Base-by-base conservation (phyloP, 2,329 filamentous ascomycete species). In the Epichloe aotearoae region DNA sequence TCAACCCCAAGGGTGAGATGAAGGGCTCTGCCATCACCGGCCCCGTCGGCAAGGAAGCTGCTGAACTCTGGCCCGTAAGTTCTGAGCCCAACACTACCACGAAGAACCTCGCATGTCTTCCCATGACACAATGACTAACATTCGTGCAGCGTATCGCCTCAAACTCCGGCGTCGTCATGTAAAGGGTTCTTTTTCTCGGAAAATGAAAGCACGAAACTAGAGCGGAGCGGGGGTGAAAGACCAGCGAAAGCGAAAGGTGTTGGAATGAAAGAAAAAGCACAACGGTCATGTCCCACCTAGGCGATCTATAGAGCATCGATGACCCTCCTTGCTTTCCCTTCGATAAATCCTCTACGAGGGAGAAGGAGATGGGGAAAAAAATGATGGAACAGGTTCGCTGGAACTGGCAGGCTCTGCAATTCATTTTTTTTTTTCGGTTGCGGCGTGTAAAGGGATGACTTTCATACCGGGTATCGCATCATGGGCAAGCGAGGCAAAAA, bases 1-100 rank as follows among this genome's bases (percentile, higher is more conserved):
- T 98, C 81, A 98, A 98, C 82, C 89, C 91, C 75, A 98, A 98
- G 87, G 93, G 93, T 78, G 93, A 98, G 80, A 98, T 98, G 93
- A 98, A 98, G 86, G 93, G 93, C 71, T 96, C 89, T 61, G 93
- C 93, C 73, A 98, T 98, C 73, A 98, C 93, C 65, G 93, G 93
- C 65, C 93, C 93, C 66, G 91, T 98, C 70, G 93, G 91, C 74
- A 98, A 98, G 86, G 93, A 98, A 80, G 93, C 93, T 72, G 93
- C 93, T 73, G 93, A 98, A 80, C 82, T 98, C 68, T 98, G 93
- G 93, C 93, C 93, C 72, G 88, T 91, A 80, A 76, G 86, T 81
- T 45, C 41, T 20, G 10, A 19, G 34, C 43, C n/a, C 17, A 11
- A 30, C 26, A n/a, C 20, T 8, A 4, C 2, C 47, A 3, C n/a